phyloP scores from a whole-genome alignment of 257 asterid genomes.

The Echites panduratus region DNA sequence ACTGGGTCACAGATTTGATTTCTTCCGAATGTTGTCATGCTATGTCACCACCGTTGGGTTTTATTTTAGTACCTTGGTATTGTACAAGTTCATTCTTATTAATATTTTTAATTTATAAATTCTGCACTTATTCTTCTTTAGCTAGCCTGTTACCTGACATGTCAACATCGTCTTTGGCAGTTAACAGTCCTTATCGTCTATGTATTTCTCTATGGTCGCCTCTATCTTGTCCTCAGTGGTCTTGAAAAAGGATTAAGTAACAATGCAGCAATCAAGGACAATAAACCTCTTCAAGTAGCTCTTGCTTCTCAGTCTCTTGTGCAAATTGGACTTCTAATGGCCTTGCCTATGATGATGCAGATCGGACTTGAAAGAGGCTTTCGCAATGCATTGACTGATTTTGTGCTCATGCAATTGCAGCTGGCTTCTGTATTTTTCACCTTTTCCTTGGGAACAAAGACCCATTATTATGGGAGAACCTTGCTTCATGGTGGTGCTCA shows the following conservation, averaged over 20 bases:
- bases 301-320: constrained; percentile 94
- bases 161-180: constrained; percentile 38
- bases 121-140: constrained; percentile 2
- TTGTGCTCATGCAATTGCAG: constrained; percentile 86
- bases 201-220: constrained; percentile 88
- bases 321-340: constrained; percentile 88
- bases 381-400: constrained; percentile 79
- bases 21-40: constrained; percentile 94
- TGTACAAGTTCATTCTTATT: constrained; percentile 12
- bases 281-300: constrained; percentile 93
- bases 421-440: constrained; percentile 93
- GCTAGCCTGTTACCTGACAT: constrained; percentile 17
- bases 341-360: constrained; percentile 99
- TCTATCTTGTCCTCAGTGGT: constrained; percentile 89
- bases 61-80: constrained; percentile 85
- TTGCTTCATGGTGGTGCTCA: constrained; percentile 95
- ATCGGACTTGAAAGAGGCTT: constrained; percentile 92
- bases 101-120: constrained; percentile 1
- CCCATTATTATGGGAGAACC: constrained; percentile 85
- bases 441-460: constrained; percentile 83
- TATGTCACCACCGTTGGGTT: constrained; percentile 87
- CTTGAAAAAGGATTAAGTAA: constrained; percentile 61
- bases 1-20: constrained; percentile 96
- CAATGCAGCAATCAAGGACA: constrained; percentile 82
- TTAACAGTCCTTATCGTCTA: constrained; percentile 78